phyloP scores from a whole-genome alignment of 1,139 yeast species.

The Hyphopichia buzzinii region DNA sequence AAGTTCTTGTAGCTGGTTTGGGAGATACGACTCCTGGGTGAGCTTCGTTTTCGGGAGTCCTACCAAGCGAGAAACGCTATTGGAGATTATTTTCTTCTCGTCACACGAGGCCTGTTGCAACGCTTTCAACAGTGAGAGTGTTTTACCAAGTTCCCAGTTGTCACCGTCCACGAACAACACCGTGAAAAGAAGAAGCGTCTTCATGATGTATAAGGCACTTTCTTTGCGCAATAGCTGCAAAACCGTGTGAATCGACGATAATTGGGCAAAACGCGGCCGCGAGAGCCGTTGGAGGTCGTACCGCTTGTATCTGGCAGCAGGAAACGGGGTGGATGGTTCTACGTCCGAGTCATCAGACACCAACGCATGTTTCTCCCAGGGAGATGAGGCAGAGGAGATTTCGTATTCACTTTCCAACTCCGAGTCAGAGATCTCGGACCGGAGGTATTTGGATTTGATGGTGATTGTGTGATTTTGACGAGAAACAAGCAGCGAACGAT shows the following conservation, averaged over 20 bases:
- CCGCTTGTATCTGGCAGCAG: neutral
- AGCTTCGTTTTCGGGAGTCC: constrained; percentile 9
- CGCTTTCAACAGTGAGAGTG: constrained; percentile 13
- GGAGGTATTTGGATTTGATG: constrained; percentile 1
- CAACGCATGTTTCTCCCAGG: constrained; percentile 20
- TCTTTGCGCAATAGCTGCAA: constrained; percentile 21
- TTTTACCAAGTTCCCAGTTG: constrained; percentile 9
- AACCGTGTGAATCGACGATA: constrained; percentile 10
- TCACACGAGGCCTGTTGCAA: constrained; percentile 11
- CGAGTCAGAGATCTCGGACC: neutral
- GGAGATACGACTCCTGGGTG: constrained; percentile 4
- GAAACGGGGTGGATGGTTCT: constrained; percentile 12
- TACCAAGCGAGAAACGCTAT: constrained; percentile 12
- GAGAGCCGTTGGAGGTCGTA: constrained; percentile 8
- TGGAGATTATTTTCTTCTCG: constrained; percentile 10
- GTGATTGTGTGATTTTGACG: neutral
- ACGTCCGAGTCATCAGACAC: constrained; percentile 35
- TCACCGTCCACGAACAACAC: constrained; percentile 16
- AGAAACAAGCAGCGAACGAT: too few relatives aligned
- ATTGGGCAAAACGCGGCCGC: constrained; percentile 3
- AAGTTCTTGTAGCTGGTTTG: constrained; percentile 3
- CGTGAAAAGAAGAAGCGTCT: constrained; percentile 25
- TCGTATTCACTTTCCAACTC: constrained; percentile 5
- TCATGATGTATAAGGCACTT: constrained; percentile 24
- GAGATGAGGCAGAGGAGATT: neutral